Evolutionary conservation across 1,284 basidiomycete species (phyloP), one percentile per base, ranked within the genome.

Genomic region (Phlebopus sp.): DNA sequence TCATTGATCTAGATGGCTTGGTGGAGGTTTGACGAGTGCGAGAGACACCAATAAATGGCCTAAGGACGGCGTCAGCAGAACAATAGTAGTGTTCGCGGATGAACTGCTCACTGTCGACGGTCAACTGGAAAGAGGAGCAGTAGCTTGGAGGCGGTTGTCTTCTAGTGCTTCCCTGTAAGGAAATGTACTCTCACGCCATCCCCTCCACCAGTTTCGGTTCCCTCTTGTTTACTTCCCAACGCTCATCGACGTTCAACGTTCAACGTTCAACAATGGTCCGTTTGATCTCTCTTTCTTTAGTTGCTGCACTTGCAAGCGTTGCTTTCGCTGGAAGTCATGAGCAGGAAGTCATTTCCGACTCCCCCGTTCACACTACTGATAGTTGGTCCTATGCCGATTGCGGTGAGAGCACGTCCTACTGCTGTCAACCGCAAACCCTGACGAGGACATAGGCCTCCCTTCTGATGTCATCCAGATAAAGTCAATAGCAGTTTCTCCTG

Each of bases 401-500:
- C 60, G 84, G 86, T 86, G n/a, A 25, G 64, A 40, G 23, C 5
- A 30, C 21, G 29, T 38, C 3, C 27, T 41, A 8, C 19, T 44
- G 27, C 18, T 10, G 31, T 41, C 31, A 11, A 15, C 8, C 8
- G 23, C 37, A 25, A n/a, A 25, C 40, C 17, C 51, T 54, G 43
- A 62, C 50, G 27, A 30, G 17, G 15, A 40, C 39, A 17, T 55
- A 86, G 86, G 84, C 44, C 37, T 57, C 25, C 38, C 67, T n/a
- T 55, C 60, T 8, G 75, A 84, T 56, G 58, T 69, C 14, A 63
- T 90, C 51, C 71, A 79, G 52, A 71, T 95, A 54, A 68, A 87
- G 23, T 82, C 76, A 23, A 86, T 95, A 55, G 51, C 66, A 7
- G 73, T 95, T 41, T 75, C 68, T 15, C 92, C 92, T 0, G 89